Evolutionary conservation across 2,329 filamentous ascomycete species (phyloP), one percentile per base, ranked within the genome.

Genomic region (Calonectria hongkongensis): DNA sequence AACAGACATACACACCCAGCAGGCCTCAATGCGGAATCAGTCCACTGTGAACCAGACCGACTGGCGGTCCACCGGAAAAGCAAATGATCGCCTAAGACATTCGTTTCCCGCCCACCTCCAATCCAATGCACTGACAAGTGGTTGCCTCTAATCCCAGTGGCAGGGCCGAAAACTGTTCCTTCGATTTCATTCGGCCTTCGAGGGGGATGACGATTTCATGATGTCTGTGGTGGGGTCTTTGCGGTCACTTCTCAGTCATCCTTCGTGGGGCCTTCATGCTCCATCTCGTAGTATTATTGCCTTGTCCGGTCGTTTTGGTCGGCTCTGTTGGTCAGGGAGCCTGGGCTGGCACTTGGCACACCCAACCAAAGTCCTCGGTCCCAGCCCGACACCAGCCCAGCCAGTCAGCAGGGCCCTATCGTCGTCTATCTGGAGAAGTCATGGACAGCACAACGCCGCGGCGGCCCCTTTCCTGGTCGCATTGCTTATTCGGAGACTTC

Each of bases 401-500:
- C 58, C 41, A 63, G 18, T 47, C 45, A 25, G 54, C 21, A 25
- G 18, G 8, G 33, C 1, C 54, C 13, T 41, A 60, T 60, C 54
- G 13, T 25, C 13, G n/a, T 60, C 15, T 33, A 43, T 63, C 58
- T 47, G 12, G 58, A 30, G 15, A 63, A 18, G 70, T 45, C 62
- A 63, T 25, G 18, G 28, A 43, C 25, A 33, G 16, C 39, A 43
- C 16, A 47, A 30, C 28, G 15, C 39, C 28, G 15, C 39, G 25
- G 27, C 15, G 45, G 45, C 45, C 45, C 18, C 16, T 30, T 63
- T 47, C 58, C 30, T 30, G 58, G 62, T n/a, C 27, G n/a, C 56
- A 64, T 78, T 71, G 65, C 68, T 75, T 68, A 66, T 75, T 75
- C 70, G 74, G 73, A 78, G 73, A 77, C 67, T 75, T 77, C 65